A percentile compares a stretch with the other conserved stretches of the same genome.
Evolutionary conservation across 139 green algal species (phyloP).

Genomic region (Chlorella sp.): DNA sequence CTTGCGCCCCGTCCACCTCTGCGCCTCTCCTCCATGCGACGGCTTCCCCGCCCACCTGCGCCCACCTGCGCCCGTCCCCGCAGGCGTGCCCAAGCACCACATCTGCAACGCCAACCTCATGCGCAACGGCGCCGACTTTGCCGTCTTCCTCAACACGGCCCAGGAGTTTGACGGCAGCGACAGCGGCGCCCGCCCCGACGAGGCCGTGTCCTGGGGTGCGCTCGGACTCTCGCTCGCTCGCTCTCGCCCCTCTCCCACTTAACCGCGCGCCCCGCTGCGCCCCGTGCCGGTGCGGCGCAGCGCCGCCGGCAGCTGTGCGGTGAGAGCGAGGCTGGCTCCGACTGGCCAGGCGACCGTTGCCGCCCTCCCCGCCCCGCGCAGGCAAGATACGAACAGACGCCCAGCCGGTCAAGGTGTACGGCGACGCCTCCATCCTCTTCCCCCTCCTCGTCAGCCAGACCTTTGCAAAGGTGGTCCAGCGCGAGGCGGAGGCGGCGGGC

Average conservation of each 20-base stretch:
- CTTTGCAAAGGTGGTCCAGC: conserved; percentile 72
- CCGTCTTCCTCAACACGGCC: conserved; percentile 88
- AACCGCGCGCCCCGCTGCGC: too few species aligned
- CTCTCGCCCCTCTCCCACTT: too few species aligned
- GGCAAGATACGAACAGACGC: conserved; percentile 94
- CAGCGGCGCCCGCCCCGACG: conserved; percentile 85
- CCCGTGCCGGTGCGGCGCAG: too few species aligned
- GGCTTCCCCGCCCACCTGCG: background rate
- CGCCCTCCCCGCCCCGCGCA: too few species aligned
- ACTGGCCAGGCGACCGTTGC: too few species aligned
- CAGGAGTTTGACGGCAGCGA: conserved; percentile 98
- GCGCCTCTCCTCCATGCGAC: too few species aligned
- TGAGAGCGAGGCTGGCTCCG: too few species aligned
- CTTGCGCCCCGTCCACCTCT: too few species aligned
- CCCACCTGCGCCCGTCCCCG: background rate
- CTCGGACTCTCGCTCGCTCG: too few species aligned
- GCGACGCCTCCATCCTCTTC: conserved; percentile 94
- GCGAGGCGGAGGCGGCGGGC: background rate
- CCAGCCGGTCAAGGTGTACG: conserved; percentile 86
- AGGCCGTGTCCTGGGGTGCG: conserved; percentile 97
- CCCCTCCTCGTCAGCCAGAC: conserved; percentile 95
- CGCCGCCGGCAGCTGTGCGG: too few species aligned
- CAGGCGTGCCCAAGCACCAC: conserved; percentile 94
- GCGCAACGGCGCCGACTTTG: conserved; percentile 97
- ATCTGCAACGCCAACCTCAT: conserved; percentile 99